Conservation (phyloP, 2,329 filamentous ascomycete species). For the Scedosporium aurantiacum region DNA sequence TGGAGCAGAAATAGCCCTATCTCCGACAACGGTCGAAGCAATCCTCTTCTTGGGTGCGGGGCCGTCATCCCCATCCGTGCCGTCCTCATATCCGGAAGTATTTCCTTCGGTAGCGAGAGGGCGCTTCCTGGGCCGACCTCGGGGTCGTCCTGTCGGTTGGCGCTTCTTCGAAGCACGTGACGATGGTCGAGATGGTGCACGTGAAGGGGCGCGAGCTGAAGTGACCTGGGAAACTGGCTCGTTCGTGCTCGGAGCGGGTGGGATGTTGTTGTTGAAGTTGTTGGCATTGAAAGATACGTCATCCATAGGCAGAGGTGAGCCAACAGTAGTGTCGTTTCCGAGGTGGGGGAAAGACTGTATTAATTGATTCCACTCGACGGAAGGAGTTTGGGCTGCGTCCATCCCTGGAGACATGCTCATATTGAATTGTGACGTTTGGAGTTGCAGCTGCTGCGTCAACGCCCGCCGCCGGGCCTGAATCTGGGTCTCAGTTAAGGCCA, state of each 20-base stretch:
- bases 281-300: not conserved
- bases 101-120: conserved; percentile 39
- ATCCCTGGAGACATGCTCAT: conserved; percentile 12
- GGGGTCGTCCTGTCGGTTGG: conserved; percentile 41
- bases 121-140: conserved; percentile 45
- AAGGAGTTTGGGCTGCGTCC: conserved; percentile 32
- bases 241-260: not conserved
- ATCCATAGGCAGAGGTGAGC: conserved; percentile 3
- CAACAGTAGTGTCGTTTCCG: conserved; percentile 17
- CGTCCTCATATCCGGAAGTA: conserved; percentile 63
- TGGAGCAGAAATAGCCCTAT: conserved; percentile 58
- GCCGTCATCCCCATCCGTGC: conserved; percentile 47
- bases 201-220: not conserved
- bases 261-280: not conserved
- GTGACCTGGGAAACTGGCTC: not conserved
- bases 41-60: conserved; percentile 55
- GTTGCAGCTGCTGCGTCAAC: conserved; percentile 13
- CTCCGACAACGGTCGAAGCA: conserved; percentile 56
- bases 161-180: conserved; percentile 46
- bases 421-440: conserved; percentile 4
- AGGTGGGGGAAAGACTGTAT: conserved; percentile 57
- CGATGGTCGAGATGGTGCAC: conserved; percentile 41
- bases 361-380: conserved; percentile 69
- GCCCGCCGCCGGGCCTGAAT: conserved; percentile 11
- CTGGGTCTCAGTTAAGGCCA: too few species aligned